Evolutionary conservation across 306 rosid genomes (phyloP), one percentile per base, ranked within the genome.

Genomic region (Comarum palustre): DNA sequence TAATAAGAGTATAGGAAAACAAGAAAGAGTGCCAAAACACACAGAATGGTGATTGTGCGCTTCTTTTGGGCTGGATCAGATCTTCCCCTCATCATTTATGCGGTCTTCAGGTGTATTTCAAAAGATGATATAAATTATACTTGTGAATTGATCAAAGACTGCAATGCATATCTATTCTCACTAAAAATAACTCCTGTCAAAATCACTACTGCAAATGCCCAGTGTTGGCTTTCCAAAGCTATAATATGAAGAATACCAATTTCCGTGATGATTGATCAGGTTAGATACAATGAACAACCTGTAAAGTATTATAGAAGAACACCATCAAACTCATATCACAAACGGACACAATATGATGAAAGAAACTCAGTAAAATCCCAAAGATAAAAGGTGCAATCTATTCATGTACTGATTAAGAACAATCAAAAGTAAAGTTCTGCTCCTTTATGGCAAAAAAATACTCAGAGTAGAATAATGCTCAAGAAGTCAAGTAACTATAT

Each of bases 41-140:
- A 86, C 27, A 94, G 61, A 60, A 85, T 78, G 84, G 86, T 80
- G 82, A 94, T 82, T 74, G 86, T 20, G 32, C 83, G 91, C 88
- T 87, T 91, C 89, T 89, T 91, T 60, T 87, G 95, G 2, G 89
- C 69, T 57, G 89, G 93, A 89, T 91, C 92, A 55, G 96, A 82
- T 82, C 97, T 88, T 68, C 91, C 91, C 85, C 99, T 88, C 83
- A 74, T 83, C 95, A 82, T 94, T 81, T 86, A 75, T 73, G 38
- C 68, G 63, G 66, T 12, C 78, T 74, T 73, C 63, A 65, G 72
- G 71, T 50, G 71, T 50, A 78, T 73, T 70, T 74, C 84, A 78
- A 80, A 64, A 57, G 71, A 74, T 60, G 2, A 3, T 27, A 11
- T 10, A 60, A 41, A 45, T 68, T 69, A 71, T 72, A 58, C 25